phyloP scores from a whole-genome alignment of 116 monocot genomes.

The Posidonia oceanica region DNA sequence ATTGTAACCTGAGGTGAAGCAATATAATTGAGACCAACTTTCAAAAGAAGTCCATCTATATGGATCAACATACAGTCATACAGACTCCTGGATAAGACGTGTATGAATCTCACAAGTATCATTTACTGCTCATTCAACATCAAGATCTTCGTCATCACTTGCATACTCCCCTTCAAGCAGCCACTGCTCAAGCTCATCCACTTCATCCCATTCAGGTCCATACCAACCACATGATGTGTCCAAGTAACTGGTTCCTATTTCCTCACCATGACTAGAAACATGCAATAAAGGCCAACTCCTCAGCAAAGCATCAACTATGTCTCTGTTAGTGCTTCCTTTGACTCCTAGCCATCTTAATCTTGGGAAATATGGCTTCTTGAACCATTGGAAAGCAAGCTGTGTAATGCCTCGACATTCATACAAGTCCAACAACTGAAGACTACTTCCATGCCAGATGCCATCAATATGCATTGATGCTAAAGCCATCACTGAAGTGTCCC shows the following conservation, averaged over 20 bases:
- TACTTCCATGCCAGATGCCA: slow-evolving; percentile 59
- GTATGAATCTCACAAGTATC: too few relatives aligned
- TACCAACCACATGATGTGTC: slow-evolving; percentile 47
- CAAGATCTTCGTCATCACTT: slow-evolving; percentile 26
- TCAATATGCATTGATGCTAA: slow-evolving; percentile 82
- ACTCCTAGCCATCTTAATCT: slow-evolving; percentile 85
- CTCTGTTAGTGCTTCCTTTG: slow-evolving; percentile 67
- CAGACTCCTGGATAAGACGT: too few relatives aligned
- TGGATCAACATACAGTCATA: too few relatives aligned
- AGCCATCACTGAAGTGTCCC: slow-evolving; percentile 70
- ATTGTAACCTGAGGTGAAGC: too few relatives aligned
- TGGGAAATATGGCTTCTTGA: slow-evolving; percentile 93
- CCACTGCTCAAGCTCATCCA: slow-evolving; percentile 92
- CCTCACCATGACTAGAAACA: slow-evolving; percentile 67
- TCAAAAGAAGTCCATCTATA: too few relatives aligned
- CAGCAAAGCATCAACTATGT: slow-evolving; percentile 72
- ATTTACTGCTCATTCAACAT: background rate
- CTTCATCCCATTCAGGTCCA: slow-evolving; percentile 54
- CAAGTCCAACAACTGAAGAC: slow-evolving; percentile 67
- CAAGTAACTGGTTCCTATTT: slow-evolving; percentile 49
- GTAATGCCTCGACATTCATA: slow-evolving; percentile 73
- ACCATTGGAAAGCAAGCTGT: slow-evolving; percentile 75
- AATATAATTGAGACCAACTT: too few relatives aligned
- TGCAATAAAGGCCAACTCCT: slow-evolving; percentile 67
- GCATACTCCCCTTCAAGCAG: slow-evolving; percentile 48